Base-by-base conservation (phyloP, 441 rosid species). In the Gossypium schwendimanii region DNA sequence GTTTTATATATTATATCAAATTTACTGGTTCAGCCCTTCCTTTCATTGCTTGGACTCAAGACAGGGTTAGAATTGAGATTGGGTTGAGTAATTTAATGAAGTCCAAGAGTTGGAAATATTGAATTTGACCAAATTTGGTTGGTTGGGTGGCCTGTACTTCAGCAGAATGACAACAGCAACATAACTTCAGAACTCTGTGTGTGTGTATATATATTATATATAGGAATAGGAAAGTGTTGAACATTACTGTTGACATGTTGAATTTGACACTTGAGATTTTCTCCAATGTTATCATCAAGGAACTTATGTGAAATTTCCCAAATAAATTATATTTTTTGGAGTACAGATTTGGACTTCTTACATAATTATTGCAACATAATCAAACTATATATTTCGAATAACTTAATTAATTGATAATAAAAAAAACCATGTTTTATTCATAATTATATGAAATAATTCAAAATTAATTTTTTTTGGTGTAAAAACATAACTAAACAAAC, bases 71-170 rank as follows among this genome's bases (percentile, higher is more conserved):
- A 17, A 21, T 10, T 4, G 52, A 11, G 17, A 33, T 11, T 63
- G n/a, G 20, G 8, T 33, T 33, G 53, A 11, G 15, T 21, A 55
- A 55, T 70, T 41, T 9, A 52, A 21, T 44, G 1, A 53, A 72
- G 54, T 67, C 55, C 58, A 71, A 71, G 55, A 11, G 49, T n/a
- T 53, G 20, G 57, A 75, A 75, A 71, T 31, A 44, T 76, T 73
- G 75, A 69, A 73, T 18, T 73, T 74, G 81, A 83, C 80, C 50
- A 44, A 6, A 21, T 3, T 64, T 12, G 54, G 11, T 64, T 45
- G 63, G 17, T 24, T 23, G 24, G n/a, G 24, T 23, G 33, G 26
- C 23, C 2, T 18, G 60, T 41, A 5, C 14, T 28, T 17, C 10
- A 44, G 33, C 33, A 41, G 45, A 20, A 44, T 21, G 11, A 64